Conservation (phyloP, 2,329 filamentous ascomycete species). For the Sporothrix luriei region DNA sequence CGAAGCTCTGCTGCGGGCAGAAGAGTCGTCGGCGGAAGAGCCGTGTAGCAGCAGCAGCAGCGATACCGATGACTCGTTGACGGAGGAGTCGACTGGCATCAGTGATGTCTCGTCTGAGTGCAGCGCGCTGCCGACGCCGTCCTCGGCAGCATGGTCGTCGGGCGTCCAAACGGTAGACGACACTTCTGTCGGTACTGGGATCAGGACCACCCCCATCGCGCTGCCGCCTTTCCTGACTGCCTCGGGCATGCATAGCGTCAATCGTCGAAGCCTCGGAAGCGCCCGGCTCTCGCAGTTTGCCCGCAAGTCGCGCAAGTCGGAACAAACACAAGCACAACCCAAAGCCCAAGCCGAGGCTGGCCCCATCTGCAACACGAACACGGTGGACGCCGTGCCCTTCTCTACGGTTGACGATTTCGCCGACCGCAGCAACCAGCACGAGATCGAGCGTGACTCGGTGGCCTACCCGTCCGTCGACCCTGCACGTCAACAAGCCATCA, state of each 20-base stretch:
- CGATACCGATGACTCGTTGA: slow-evolving; percentile 26
- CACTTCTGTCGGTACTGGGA: not conserved
- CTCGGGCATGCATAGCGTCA: slow-evolving; percentile 27
- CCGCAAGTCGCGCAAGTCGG: slow-evolving; percentile 7
- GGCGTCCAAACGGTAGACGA: slow-evolving; percentile 10
- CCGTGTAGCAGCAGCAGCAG: slow-evolving; percentile 23
- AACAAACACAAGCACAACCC: too few relatives aligned
- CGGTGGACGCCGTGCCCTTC: slow-evolving; percentile 14
- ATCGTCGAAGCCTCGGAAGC: slow-evolving; percentile 16
- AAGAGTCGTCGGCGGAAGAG: slow-evolving; percentile 20
- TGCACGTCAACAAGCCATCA: slow-evolving; percentile 58
- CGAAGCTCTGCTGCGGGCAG: slow-evolving; percentile 24
- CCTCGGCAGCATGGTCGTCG: slow-evolving; percentile 9
- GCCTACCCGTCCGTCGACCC: slow-evolving; percentile 58
- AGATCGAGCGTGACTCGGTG: slow-evolving; percentile 43
- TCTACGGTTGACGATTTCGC: slow-evolving; percentile 38
- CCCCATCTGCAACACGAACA: not conserved
- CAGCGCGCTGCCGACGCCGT: slow-evolving; percentile 15
- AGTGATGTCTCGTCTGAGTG: slow-evolving; percentile 29
- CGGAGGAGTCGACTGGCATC: slow-evolving; percentile 19
- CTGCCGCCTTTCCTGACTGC: slow-evolving; percentile 27
- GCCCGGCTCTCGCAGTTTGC: slow-evolving; percentile 27
- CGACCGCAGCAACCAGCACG: slow-evolving; percentile 45
- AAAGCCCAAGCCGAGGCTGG: slow-evolving; percentile 1
- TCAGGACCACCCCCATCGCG: not conserved